These are phyloP conservation scores for Sphaerobolus stellatus DNA, from an alignment of 1,284 basidiomycete genomes.

Conservation along the genomic window DNA sequence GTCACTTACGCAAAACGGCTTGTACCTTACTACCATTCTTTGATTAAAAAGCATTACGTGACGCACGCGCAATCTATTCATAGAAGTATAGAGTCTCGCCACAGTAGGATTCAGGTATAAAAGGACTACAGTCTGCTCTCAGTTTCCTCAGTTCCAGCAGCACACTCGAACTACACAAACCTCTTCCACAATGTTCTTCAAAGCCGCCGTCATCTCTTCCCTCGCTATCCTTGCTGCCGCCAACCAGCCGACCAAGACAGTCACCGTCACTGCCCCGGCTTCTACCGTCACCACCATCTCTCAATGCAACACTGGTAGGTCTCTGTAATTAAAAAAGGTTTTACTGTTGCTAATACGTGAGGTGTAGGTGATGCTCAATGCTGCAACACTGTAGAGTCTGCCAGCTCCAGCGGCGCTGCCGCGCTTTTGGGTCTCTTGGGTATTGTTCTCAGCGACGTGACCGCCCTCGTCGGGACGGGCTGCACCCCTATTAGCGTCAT, in stretches of 20 bases:
- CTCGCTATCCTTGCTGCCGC: neutral
- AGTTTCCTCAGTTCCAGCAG: too few species aligned
- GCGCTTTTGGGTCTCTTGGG: neutral
- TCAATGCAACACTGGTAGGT: conserved; percentile 1
- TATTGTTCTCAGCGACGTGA: neutral
- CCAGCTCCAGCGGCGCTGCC: neutral
- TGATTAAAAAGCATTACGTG: too few species aligned
- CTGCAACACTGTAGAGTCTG: neutral
- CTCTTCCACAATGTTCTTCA: neutral
- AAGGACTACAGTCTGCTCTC: too few species aligned
- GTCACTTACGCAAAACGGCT: too few species aligned
- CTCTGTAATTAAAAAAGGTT: too few species aligned
- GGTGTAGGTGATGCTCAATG: neutral
- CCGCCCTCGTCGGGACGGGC: neutral
- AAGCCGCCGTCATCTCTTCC: neutral
- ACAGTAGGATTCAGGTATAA: too few species aligned
- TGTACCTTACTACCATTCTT: too few species aligned
- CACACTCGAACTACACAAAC: neutral
- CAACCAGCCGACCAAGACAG: neutral
- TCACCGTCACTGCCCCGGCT: neutral
- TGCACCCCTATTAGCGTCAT: too few species aligned
- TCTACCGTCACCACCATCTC: neutral
- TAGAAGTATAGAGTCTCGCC: too few species aligned
- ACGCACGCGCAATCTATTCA: too few species aligned
- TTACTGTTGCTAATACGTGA: too few species aligned